Conservation (phyloP, 192 early-diverging fungal species). For the Gaertneriomyces sp. region DNA sequence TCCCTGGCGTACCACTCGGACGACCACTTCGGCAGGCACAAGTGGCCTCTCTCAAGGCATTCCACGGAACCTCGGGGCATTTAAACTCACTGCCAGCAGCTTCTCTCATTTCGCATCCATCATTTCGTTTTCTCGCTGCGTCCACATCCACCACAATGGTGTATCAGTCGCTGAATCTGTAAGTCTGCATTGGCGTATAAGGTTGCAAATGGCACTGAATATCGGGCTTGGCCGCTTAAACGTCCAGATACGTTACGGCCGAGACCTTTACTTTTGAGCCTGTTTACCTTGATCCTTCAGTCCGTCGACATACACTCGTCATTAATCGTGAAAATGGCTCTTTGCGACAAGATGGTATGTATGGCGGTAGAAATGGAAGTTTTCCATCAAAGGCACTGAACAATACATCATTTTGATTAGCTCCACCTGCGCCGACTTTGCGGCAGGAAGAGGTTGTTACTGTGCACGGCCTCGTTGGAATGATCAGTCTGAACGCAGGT, state of each 20-base stretch:
- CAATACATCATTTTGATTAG: constrained; percentile 7
- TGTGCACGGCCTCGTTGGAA: constrained; percentile 70
- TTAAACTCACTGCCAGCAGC: too few species aligned
- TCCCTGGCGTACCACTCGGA: too few species aligned
- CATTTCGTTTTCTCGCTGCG: too few species aligned
- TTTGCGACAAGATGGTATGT: constrained; percentile 51
- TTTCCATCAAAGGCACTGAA: background rate
- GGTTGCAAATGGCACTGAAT: background rate
- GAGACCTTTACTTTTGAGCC: constrained; percentile 60
- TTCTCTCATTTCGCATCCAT: too few species aligned
- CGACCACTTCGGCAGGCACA: too few species aligned
- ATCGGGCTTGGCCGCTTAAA: background rate
- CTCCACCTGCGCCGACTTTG: constrained; percentile 44
- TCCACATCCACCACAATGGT: constrained; percentile 4
- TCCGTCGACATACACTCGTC: constrained; percentile 53
- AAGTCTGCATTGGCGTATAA: constrained; percentile 2
- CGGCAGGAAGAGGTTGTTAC: constrained; percentile 50
- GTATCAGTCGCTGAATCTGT: constrained; percentile 13
- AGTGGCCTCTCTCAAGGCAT: too few species aligned
- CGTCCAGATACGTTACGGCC: constrained; percentile 45
- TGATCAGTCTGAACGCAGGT: constrained; percentile 69
- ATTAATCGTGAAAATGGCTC: constrained; percentile 51
- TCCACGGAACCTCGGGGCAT: too few species aligned
- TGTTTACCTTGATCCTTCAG: constrained; percentile 41
- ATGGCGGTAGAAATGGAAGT: background rate